Percentiles rank a stretch among this genome's conserved stretches.
Conservation (phyloP, 2,329 filamentous ascomycete species). For the Leptographium wingfieldii region DNA sequence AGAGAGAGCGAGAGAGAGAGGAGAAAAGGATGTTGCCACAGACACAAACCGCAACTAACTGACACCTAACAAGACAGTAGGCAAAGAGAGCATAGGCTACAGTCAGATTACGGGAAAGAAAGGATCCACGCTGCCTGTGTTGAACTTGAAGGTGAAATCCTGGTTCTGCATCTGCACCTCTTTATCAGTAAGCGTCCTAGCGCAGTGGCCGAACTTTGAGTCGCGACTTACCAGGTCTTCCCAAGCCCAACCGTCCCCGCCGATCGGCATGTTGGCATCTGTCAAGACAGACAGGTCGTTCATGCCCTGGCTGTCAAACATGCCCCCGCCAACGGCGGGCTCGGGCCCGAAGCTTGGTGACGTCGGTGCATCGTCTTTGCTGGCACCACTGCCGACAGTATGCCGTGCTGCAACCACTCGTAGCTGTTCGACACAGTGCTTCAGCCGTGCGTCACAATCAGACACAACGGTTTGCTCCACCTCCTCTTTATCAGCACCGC, state of each 20-base stretch:
- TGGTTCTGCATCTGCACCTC: conserved; percentile 12
- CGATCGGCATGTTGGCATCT: neutral
- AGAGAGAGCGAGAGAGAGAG: no score
- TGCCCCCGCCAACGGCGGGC: neutral
- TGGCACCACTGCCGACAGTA: neutral
- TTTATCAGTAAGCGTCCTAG: neutral
- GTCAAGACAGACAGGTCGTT: neutral
- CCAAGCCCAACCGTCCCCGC: conserved; percentile 13
- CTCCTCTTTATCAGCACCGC: conserved; percentile 22
- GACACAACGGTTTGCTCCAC: conserved; percentile 21
- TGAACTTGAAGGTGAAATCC: conserved; percentile 13
- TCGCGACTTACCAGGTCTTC: conserved; percentile 11
- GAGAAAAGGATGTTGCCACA: no score
- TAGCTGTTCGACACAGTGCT: conserved; percentile 21
- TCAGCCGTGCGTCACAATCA: conserved; percentile 23
- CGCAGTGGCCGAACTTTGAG: no score
- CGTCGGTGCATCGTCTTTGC: neutral
- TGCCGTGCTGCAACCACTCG: conserved; percentile 16
- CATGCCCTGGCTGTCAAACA: neutral
- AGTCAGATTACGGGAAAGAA: conserved; percentile 7
- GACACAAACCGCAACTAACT: no score
- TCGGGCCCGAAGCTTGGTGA: neutral
- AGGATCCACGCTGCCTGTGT: conserved; percentile 7
- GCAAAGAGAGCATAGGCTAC: no score
- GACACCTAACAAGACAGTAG: no score